phyloP scores from a whole-genome alignment of 2,329 filamentous ascomycete genomes.

The Cladosporium sp. region DNA sequence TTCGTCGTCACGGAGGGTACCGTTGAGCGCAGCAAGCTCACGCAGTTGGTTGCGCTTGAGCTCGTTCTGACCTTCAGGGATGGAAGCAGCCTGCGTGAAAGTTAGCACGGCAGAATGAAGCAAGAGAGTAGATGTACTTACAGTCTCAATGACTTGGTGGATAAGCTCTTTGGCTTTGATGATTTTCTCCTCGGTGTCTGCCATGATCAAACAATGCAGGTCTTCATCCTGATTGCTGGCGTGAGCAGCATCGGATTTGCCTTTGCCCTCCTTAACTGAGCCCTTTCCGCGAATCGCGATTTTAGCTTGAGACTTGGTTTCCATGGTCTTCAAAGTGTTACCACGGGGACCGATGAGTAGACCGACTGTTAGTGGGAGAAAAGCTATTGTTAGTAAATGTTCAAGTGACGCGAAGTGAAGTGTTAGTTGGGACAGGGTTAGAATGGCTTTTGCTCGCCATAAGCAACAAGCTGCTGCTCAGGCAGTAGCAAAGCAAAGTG shows the following conservation, averaged over 20 bases:
- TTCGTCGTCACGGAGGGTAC: conserved; percentile 96
- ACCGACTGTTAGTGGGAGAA: conserved; percentile 85
- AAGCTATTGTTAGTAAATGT: conserved; percentile 69
- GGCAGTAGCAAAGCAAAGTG: conserved; percentile 27
- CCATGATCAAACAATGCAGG: conserved; percentile 98
- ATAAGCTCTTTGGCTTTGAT: conserved; percentile 98
- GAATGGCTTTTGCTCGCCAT: conserved; percentile 32
- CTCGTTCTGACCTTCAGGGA: conserved; percentile 97
- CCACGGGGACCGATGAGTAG: conserved; percentile 99
- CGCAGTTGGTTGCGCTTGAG: conserved; percentile 97
- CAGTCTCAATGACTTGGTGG: conserved; percentile 97
- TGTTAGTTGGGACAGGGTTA: conserved; percentile 27
- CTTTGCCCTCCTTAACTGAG: conserved; percentile 99
- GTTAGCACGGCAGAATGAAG: conserved; percentile 9
- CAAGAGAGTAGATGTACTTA: conserved; percentile 47
- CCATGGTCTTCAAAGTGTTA: conserved; percentile 99
- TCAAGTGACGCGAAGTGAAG: conserved; percentile 13
- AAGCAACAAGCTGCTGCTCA: conserved; percentile 41
- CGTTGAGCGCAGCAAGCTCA: conserved; percentile 95
- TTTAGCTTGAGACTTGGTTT: conserved; percentile 92
- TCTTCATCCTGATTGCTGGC: conserved; percentile 99
- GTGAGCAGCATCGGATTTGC: conserved; percentile 96
- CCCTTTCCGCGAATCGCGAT: conserved; percentile 99
- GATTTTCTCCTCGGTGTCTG: conserved; percentile 98
- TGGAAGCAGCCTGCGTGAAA: conserved; percentile 75